Conservation (phyloP, 129 eudicot genomes). For the Dittrichia graveolens region DNA sequence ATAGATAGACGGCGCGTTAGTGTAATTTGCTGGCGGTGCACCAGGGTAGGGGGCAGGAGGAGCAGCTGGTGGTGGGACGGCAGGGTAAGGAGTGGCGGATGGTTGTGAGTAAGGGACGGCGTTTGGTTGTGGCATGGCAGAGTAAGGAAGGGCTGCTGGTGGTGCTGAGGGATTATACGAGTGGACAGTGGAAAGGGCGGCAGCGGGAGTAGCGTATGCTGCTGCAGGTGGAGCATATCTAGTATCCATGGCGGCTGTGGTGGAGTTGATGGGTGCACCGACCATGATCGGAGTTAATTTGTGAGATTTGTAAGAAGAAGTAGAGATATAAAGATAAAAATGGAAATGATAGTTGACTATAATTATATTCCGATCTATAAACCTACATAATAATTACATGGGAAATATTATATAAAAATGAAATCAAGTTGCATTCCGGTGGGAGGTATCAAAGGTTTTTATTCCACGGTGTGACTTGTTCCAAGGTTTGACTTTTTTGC, state of each 20-base stretch:
- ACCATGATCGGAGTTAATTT: slow-evolving; percentile 30
- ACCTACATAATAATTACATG: slow-evolving; percentile 12
- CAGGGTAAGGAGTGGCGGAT: slow-evolving; percentile 36
- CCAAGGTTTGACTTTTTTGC: slow-evolving; percentile 37
- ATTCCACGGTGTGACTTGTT: slow-evolving; percentile 36
- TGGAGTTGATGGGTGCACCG: slow-evolving; percentile 37
- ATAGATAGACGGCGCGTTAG: slow-evolving; percentile 29
- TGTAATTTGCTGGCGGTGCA: slow-evolving; percentile 31
- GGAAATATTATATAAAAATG: not conserved
- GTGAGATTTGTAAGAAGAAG: slow-evolving; percentile 10
- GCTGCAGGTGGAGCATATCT: slow-evolving; percentile 35
- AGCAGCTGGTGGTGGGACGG: slow-evolving; percentile 25
- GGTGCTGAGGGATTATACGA: slow-evolving; percentile 37
- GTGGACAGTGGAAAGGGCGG: slow-evolving; percentile 42
- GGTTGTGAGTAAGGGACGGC: slow-evolving; percentile 21
- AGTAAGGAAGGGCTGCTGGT: slow-evolving; percentile 30
- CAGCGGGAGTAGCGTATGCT: slow-evolving; percentile 35
- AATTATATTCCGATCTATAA: slow-evolving; percentile 13
- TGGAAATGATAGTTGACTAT: slow-evolving; percentile 35
- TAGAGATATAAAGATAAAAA: slow-evolving; percentile 21
- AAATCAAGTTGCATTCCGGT: slow-evolving; percentile 27
- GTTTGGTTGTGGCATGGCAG: slow-evolving; percentile 32
- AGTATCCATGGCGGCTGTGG: slow-evolving; percentile 11
- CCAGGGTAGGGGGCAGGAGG: slow-evolving; percentile 31
- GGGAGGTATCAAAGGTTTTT: not conserved